Base-by-base conservation (phyloP, 2,329 filamentous ascomycete species). In the Sclerotinia trifoliorum region DNA sequence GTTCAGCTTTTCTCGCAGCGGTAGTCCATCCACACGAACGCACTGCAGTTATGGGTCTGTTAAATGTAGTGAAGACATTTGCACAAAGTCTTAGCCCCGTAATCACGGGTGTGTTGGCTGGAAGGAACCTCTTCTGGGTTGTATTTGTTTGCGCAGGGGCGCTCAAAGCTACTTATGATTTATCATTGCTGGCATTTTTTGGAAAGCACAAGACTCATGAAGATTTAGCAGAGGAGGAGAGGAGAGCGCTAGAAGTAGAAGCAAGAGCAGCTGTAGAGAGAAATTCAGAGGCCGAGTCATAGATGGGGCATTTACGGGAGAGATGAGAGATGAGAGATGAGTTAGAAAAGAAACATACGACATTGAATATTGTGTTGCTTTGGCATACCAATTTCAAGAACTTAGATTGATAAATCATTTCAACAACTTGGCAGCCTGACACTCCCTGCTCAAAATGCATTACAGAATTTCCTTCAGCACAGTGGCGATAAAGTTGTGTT, bases 1-100 rank as follows among this genome's bases (percentile, higher is more conserved):
- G 90, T 11, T 84, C 86, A 3, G 90, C 90, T 0, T 92, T 93
- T 75, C 78, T 93, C 2, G 86, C 90, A 0, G 85, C 87, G 1
- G 84, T 88, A 0, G 82, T 93, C 3, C 83, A 85, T 13, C 83
- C 89, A 0, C 80, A 82, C 2, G 90, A 93, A 77, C 83, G 90
- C 1, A 93, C 90, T 0, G 88, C 88, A 0, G 85, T 91, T 15
- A 88, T 93, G 85, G 90, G 90, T 0, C 80, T 88, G 0, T 82
- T 91, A 4, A 92, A 91, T 71, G 85, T 90, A 0, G 84, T 89
- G 39, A 91, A 90, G 78, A 92, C 89, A 0, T 80, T 83, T 7
- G 82, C 84, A 6, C 85, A 89, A 75, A 88, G 85, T 68, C 74
- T 86, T 1, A 90, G 89, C 0, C 88, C 89, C 0, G 76, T 86